Evolutionary conservation across 768 basidiomycete species (phyloP).

Genomic region (Stropharia rugosoannulata): DNA sequence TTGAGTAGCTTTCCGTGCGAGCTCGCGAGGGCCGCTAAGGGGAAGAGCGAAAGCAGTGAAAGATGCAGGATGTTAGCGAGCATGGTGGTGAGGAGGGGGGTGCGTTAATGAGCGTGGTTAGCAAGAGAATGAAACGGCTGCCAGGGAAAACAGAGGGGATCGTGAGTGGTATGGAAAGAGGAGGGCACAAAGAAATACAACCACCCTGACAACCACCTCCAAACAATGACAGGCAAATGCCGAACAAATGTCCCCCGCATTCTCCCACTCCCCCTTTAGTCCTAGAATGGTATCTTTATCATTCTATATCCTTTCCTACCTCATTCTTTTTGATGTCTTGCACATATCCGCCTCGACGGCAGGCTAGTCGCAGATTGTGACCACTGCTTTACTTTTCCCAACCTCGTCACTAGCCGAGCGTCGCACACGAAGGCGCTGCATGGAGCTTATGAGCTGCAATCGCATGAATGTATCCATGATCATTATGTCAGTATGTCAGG

Average conservation of each 20-base stretch:
- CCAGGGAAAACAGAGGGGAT: background rate
- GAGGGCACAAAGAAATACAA: constrained; percentile 1
- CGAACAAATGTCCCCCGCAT: background rate
- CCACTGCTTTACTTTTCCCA: too few relatives aligned
- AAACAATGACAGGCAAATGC: constrained; percentile 5
- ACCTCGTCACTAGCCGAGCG: too few relatives aligned
- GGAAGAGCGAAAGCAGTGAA: constrained; percentile 29
- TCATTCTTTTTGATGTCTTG: too few relatives aligned
- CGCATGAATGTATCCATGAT: too few relatives aligned
- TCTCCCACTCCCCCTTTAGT: background rate
- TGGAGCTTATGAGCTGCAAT: too few relatives aligned
- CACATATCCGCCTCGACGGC: too few relatives aligned
- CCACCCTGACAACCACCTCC: constrained; percentile 7
- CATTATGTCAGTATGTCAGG: too few relatives aligned
- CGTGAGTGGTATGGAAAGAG: constrained; percentile 8
- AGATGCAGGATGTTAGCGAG: constrained; percentile 23
- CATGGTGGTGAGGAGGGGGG: constrained; percentile 12
- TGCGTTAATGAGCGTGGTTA: constrained; percentile 15
- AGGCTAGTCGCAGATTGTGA: too few relatives aligned
- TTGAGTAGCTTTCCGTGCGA: constrained; percentile 28
- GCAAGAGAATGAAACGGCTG: constrained; percentile 9
- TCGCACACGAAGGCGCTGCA: too few relatives aligned
- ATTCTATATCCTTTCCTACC: too few relatives aligned
- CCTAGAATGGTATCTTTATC: background rate
- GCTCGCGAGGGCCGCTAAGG: constrained; percentile 35